These are phyloP conservation scores for Pythium brachiatum DNA, from an alignment of 352 stramenopile genomes.

Conservation along the genomic window DNA sequence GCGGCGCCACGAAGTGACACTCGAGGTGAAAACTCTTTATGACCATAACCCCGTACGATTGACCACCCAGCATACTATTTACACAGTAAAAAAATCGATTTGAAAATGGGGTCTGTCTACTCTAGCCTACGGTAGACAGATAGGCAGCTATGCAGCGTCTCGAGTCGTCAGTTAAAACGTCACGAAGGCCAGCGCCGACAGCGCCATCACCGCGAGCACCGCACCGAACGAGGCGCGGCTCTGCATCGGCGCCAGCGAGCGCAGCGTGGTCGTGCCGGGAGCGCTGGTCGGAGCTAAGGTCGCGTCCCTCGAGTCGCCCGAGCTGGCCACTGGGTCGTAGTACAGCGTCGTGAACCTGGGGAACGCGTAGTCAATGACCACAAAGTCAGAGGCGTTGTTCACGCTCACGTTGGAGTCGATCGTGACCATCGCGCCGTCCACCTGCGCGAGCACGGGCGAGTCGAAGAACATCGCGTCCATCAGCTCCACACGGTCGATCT, in stretches of 20 bases:
- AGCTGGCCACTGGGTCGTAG: background rate
- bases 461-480: constrained; percentile 27
- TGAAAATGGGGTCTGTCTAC: no score
- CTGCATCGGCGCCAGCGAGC: background rate
- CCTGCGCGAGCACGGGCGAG: constrained; percentile 13
- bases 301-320: background rate
- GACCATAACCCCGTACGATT: no score
- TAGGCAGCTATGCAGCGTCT: no score
- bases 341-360: background rate
- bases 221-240: background rate
- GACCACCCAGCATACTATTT: no score
- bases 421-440: constrained; percentile 14
- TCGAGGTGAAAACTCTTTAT: no score
- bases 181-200: background rate
- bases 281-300: background rate
- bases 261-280: background rate
- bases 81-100: no score
- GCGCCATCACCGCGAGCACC: background rate
- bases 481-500: constrained; percentile 22
- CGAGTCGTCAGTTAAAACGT: background rate
- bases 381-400: background rate
- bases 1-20: no score
- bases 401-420: constrained; percentile 31
- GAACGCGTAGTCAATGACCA: background rate
- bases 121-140: no score